Evolutionary conservation across 768 basidiomycete genomes (phyloP).

Genomic region (Serendipita sp.): DNA sequence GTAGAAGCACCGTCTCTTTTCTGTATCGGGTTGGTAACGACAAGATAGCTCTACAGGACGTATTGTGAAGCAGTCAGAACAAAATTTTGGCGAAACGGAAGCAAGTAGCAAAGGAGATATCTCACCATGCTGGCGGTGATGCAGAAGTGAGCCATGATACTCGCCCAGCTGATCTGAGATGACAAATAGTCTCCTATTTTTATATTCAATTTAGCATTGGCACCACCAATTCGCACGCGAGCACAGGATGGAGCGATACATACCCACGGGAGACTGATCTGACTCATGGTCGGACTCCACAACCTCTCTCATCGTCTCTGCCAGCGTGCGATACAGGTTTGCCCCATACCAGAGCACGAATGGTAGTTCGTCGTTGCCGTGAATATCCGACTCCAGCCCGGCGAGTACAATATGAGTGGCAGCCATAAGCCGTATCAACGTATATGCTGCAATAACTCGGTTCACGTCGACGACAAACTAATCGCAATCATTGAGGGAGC

Average conservation of each 20-base stretch:
- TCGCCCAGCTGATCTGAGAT: not conserved
- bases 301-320: not conserved
- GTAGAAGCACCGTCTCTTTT: slow-evolving; percentile 7
- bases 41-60: too few relatives aligned
- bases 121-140: not conserved
- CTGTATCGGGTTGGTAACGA: too few relatives aligned
- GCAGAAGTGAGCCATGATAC: not conserved
- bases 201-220: too few relatives aligned
- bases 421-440: slow-evolving; percentile 38
- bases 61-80: too few relatives aligned
- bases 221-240: not conserved
- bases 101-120: too few relatives aligned
- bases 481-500: slow-evolving; percentile 11
- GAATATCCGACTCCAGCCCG: slow-evolving; percentile 63
- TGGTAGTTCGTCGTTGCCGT: slow-evolving; percentile 45
- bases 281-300: not conserved
- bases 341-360: slow-evolving; percentile 64
- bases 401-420: slow-evolving; percentile 55
- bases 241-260: too few relatives aligned
- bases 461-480: slow-evolving; percentile 6
- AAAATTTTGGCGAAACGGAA: too few relatives aligned
- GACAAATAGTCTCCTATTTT: not conserved
- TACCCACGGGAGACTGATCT: not conserved
- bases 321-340: slow-evolving; percentile 21
- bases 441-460: slow-evolving; percentile 4